Percentiles rank a stretch among this genome's conserved stretches.
These are phyloP conservation scores for Solanum ahanhuiri DNA, from an alignment of 257 asterid species.

Conservation along the genomic window DNA sequence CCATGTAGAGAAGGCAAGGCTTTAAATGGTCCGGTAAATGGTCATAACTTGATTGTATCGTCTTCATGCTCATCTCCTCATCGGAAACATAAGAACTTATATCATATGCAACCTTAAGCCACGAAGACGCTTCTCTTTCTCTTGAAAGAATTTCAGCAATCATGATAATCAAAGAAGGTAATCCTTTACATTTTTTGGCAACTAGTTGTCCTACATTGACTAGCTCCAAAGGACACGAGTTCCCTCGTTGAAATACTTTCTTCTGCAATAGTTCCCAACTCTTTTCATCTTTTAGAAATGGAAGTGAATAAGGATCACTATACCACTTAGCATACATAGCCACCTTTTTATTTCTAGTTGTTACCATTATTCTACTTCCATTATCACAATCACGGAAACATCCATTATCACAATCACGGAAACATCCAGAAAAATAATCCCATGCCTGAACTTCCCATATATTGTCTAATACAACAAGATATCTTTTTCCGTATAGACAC, in stretches of 20 bases:
- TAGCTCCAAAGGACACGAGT: neutral
- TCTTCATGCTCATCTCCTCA: too few species aligned
- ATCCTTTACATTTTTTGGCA: neutral
- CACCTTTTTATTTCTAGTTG: neutral
- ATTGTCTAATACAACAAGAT: constrained; percentile 9
- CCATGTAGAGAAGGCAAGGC: too few species aligned
- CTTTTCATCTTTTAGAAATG: neutral
- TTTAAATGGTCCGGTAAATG: too few species aligned
- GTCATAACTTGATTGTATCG: too few species aligned
- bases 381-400: neutral
- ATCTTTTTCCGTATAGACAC: neutral
- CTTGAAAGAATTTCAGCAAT: too few species aligned
- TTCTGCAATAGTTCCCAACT: neutral
- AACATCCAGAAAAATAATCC: neutral
- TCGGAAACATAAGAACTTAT: too few species aligned
- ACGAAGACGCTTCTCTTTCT: too few species aligned
- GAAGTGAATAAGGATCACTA: neutral
- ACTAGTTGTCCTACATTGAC: neutral
- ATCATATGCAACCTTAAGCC: too few species aligned
- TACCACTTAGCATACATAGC: accelerated
- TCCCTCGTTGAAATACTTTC: neutral
- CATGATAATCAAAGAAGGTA: too few species aligned
- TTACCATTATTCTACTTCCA: constrained; percentile 15
- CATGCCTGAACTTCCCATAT: neutral
- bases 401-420: too few species aligned